Evolutionary conservation across 192 early-diverging fungal genomes (phyloP).

Genomic region (Rhizophagus sp.): DNA sequence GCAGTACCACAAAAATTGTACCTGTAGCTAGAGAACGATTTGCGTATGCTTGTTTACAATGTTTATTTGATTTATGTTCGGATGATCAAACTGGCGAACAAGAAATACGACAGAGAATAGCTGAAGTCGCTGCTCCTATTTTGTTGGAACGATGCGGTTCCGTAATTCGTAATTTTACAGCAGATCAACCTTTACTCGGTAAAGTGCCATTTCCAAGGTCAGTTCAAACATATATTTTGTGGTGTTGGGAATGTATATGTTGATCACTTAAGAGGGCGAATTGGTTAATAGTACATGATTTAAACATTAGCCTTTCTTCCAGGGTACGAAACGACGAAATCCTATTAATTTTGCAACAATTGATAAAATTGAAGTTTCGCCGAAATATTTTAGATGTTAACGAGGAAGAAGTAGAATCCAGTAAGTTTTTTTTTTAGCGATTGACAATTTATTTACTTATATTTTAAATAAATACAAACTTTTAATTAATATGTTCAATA

Average conservation of each 20-base stretch:
- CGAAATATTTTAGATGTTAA: slow-evolving; percentile 41
- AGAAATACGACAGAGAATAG: slow-evolving; percentile 57
- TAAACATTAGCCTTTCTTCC: slow-evolving; percentile 25
- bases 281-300: slow-evolving; percentile 18
- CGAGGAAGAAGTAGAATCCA: slow-evolving; percentile 38
- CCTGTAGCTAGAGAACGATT: slow-evolving; percentile 66
- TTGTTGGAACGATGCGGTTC: slow-evolving; percentile 62
- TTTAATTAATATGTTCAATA: neutral
- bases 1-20: slow-evolving; percentile 56
- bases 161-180: slow-evolving; percentile 58
- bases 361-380: slow-evolving; percentile 51
- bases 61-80: slow-evolving; percentile 68
- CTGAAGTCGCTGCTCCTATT: slow-evolving; percentile 59
- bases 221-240: slow-evolving; percentile 33
- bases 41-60: slow-evolving; percentile 62
- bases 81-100: slow-evolving; percentile 38
- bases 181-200: slow-evolving; percentile 68
- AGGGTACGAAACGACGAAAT: slow-evolving; percentile 66
- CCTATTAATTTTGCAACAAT: slow-evolving; percentile 49
- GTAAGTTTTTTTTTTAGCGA: slow-evolving; percentile 33
- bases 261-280: neutral
- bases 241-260: slow-evolving; percentile 18
- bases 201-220: slow-evolving; percentile 69
- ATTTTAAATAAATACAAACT: neutral
- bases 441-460: neutral